phyloP scores from a whole-genome alignment of 2,329 filamentous ascomycete species.

The Remersonia thermophila region DNA sequence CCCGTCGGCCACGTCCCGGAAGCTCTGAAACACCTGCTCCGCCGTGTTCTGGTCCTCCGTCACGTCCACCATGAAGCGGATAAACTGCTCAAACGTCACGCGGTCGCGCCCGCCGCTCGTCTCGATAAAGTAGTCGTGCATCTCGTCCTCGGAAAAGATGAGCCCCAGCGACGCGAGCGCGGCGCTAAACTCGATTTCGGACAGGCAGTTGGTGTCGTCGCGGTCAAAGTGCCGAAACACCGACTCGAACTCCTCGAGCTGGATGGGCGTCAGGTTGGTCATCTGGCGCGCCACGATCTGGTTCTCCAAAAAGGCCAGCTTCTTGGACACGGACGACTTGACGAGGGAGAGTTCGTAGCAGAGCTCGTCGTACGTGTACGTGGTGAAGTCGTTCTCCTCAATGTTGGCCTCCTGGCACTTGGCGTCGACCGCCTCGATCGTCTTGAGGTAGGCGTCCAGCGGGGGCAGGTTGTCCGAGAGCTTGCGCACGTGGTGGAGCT shows the following conservation, averaged over 20 bases:
- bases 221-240: constrained; percentile 97
- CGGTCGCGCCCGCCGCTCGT: constrained; percentile 68
- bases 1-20: constrained; percentile 92
- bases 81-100: constrained; percentile 97
- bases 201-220: constrained; percentile 77
- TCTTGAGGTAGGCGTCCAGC: constrained; percentile 80
- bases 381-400: constrained; percentile 99
- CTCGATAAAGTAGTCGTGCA: constrained; percentile 87
- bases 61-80: constrained; percentile 97
- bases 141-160: constrained; percentile 94
- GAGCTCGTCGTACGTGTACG: constrained; percentile 94
- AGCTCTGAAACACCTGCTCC: constrained; percentile 96
- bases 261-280: constrained; percentile 97
- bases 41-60: constrained; percentile 98
- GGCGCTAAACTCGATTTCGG: constrained; percentile 91
- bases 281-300: constrained; percentile 97
- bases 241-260: constrained; percentile 95
- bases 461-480: constrained; percentile 77
- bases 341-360: constrained; percentile 88
- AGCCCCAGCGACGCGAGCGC: constrained; percentile 88
- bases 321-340: constrained; percentile 86
- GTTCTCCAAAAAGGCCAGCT: constrained; percentile 92
- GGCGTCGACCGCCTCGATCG: constrained; percentile 72
- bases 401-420: constrained; percentile 96
- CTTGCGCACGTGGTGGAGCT: constrained; percentile 73